Evolutionary conservation across 2,329 filamentous ascomycete genomes (phyloP).

Genomic region (Ophiocordyceps australis): DNA sequence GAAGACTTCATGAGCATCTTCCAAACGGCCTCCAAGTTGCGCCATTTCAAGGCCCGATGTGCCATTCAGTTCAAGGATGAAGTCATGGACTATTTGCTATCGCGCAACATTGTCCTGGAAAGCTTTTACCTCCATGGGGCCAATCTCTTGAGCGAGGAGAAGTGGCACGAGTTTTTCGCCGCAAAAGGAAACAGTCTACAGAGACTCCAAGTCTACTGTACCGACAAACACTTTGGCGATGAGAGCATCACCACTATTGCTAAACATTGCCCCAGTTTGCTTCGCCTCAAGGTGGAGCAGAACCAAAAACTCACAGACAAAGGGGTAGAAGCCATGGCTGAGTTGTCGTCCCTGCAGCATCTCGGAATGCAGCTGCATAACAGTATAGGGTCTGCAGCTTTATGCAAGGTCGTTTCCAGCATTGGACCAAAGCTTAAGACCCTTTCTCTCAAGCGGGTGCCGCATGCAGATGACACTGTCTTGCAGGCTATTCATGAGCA

Average conservation of each 20-base stretch:
- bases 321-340: conserved; percentile 46
- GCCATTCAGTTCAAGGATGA: conserved; percentile 84
- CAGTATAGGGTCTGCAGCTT: conserved; percentile 33
- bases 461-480: conserved; percentile 47
- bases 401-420: conserved; percentile 40
- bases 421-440: conserved; percentile 55
- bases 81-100: conserved; percentile 64
- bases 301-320: conserved; percentile 56
- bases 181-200: conserved; percentile 47
- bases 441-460: conserved; percentile 56
- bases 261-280: conserved; percentile 46
- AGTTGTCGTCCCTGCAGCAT: conserved; percentile 48
- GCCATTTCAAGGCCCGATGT: conserved; percentile 58
- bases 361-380: conserved; percentile 53
- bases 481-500: conserved; percentile 52
- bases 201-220: conserved; percentile 61
- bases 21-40: conserved; percentile 50
- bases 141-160: conserved; percentile 61
- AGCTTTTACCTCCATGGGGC: conserved; percentile 65
- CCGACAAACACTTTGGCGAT: conserved; percentile 68
- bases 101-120: conserved; percentile 50
- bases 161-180: conserved; percentile 55
- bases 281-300: conserved; percentile 61
- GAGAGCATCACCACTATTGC: conserved; percentile 45
- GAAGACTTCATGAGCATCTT: conserved; percentile 73